A percentile compares a stretch with the other conserved stretches of the same genome.
These are phyloP conservation scores for Iris pallida DNA, from an alignment of 116 monocot species.

Conservation along the genomic window DNA sequence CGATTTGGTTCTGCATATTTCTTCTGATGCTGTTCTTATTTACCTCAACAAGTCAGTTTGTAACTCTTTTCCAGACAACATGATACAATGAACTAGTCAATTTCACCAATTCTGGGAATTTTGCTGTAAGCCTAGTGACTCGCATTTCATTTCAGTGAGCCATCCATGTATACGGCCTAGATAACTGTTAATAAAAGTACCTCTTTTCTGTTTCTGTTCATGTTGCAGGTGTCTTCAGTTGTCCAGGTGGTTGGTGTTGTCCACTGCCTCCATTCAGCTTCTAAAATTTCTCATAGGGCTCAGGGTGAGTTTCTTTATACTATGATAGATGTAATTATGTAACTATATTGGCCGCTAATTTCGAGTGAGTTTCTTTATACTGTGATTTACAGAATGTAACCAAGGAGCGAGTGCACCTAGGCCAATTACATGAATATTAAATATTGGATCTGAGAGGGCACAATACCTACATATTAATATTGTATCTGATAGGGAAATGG, in stretches of 20 bases:
- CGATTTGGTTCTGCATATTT: conserved; percentile 71
- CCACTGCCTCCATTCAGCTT: conserved; percentile 67
- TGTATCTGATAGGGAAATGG: too few relatives aligned
- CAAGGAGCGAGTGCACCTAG: too few relatives aligned
- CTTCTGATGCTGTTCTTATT: conserved; percentile 58
- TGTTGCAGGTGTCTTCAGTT: conserved; percentile 57
- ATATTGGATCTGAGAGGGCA: too few relatives aligned
- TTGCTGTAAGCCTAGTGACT: conserved; percentile 48
- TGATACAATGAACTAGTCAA: conserved; percentile 47
- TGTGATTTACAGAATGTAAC: too few relatives aligned
- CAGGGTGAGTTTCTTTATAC: too few relatives aligned
- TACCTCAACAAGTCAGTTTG: conserved; percentile 56
- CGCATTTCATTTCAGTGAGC: not conserved
- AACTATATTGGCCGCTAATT: too few relatives aligned
- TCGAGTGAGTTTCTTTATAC: too few relatives aligned
- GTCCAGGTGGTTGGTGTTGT: conserved; percentile 80
- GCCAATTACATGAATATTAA: too few relatives aligned
- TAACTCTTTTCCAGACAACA: conserved; percentile 58
- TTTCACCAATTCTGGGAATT: conserved; percentile 63
- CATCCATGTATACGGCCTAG: too few relatives aligned
- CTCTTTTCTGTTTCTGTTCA: not conserved
- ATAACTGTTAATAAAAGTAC: not conserved
- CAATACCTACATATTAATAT: too few relatives aligned
- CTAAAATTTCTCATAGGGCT: conserved; percentile 86
- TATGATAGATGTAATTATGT: too few relatives aligned